phyloP scores from a whole-genome alignment of 805 yeast species.

The Zygoascus biomembranicola region DNA sequence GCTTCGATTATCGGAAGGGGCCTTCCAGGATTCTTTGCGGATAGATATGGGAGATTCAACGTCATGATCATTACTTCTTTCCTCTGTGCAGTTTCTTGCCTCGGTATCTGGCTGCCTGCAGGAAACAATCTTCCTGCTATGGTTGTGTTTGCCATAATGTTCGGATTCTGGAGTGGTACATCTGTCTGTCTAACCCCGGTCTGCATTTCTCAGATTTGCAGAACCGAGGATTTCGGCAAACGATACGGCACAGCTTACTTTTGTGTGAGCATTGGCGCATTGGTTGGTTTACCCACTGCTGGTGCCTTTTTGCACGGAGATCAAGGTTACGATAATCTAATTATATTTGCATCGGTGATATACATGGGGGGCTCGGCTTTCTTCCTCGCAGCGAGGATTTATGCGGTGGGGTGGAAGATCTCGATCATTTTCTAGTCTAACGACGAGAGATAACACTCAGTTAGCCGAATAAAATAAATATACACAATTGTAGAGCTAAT shows the following conservation, averaged over 20 bases:
- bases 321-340: constrained; percentile 26
- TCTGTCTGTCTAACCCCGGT: constrained; percentile 59
- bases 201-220: constrained; percentile 57
- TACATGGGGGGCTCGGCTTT: constrained; percentile 22
- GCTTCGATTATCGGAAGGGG: constrained; percentile 46
- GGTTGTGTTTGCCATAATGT: constrained; percentile 43
- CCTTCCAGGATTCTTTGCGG: constrained; percentile 49
- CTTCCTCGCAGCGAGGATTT: constrained; percentile 22
- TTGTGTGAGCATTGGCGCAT: constrained; percentile 29
- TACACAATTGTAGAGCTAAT: too few species aligned
- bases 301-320: constrained; percentile 22
- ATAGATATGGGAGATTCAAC: constrained; percentile 47
- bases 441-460: too few species aligned
- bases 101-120: constrained; percentile 55
- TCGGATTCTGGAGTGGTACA: constrained; percentile 55
- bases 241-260: constrained; percentile 61
- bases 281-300: constrained; percentile 32
- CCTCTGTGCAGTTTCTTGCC: constrained; percentile 38
- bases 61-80: constrained; percentile 42
- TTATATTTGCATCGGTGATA: constrained; percentile 25
- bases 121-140: constrained; percentile 38
- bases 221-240: constrained; percentile 58
- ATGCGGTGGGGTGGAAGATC: constrained; percentile 21
- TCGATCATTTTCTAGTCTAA: constrained; percentile 9
- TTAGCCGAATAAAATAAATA: too few species aligned